Percentiles rank a stretch among this genome's conserved stretches.
Evolutionary conservation across 345 rosid species (phyloP).

Genomic region (Dimocarpus longan): DNA sequence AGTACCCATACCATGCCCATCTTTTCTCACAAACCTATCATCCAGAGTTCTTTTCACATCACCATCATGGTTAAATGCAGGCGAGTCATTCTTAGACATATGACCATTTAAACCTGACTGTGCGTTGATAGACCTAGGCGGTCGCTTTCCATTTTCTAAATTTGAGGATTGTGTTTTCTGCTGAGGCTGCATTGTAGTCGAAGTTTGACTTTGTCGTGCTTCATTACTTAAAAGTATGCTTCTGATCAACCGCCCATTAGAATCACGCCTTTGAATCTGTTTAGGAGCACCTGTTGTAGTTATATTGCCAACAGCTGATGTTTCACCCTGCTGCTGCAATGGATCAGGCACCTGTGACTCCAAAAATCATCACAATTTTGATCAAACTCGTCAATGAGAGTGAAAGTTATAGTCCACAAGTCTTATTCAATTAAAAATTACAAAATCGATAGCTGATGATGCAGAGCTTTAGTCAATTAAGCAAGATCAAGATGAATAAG

Average conservation of each 20-base stretch:
- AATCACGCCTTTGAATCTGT: constrained; percentile 45
- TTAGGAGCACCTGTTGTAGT: constrained; percentile 32
- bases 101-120: constrained; percentile 36
- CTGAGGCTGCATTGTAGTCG: constrained; percentile 37
- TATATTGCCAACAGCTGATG: constrained; percentile 33
- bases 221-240: constrained; percentile 52
- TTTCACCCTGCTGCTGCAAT: constrained; percentile 34
- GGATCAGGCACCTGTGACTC: constrained; percentile 35
- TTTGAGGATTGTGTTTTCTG: constrained; percentile 40
- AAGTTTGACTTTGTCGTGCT: constrained; percentile 31
- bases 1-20: constrained; percentile 40
- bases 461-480: constrained; percentile 2
- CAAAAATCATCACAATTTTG: constrained; percentile 21
- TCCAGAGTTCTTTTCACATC: constrained; percentile 36
- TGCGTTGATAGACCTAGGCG: constrained; percentile 36
- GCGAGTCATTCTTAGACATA: constrained; percentile 26
- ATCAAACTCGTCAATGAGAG: not conserved
- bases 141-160: constrained; percentile 40
- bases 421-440: not conserved
- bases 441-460: not conserved
- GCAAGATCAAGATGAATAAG: constrained; percentile 13
- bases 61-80: constrained; percentile 24
- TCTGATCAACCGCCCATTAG: constrained; percentile 55
- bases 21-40: constrained; percentile 51
- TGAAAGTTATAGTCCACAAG: not conserved